Conservation (phyloP, 768 basidiomycete species). For the Leccinum uliginosum region DNA sequence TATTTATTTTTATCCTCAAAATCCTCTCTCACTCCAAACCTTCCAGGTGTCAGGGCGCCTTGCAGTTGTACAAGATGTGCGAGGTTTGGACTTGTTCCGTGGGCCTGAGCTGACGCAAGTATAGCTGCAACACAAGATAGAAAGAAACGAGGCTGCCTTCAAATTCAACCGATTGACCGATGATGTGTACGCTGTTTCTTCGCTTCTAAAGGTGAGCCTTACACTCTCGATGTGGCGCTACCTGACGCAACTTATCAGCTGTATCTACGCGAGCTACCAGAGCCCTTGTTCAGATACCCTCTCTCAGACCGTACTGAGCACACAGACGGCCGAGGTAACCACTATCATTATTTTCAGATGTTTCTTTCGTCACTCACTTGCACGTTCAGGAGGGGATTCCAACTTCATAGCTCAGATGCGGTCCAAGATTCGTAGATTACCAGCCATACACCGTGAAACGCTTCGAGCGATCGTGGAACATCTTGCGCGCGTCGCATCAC, state of each 20-base stretch:
- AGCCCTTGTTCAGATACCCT: conserved; percentile 81
- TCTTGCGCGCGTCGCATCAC: conserved; percentile 64
- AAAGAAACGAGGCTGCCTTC: conserved; percentile 75
- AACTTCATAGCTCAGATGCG: conserved; percentile 70
- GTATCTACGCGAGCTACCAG: conserved; percentile 83
- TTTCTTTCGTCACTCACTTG: background rate
- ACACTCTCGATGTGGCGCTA: background rate
- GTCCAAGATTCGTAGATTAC: conserved; percentile 82
- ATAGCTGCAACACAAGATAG: conserved; percentile 82
- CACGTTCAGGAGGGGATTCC: conserved; percentile 56
- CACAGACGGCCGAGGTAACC: conserved; percentile 67
- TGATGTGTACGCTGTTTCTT: conserved; percentile 80
- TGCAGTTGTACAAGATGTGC: conserved; percentile 76
- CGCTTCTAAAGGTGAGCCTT: conserved; percentile 68
- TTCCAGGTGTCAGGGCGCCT: conserved; percentile 77
- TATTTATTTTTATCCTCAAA: background rate
- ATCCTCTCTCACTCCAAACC: conserved; percentile 2
- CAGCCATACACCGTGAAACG: conserved; percentile 80
- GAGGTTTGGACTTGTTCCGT: conserved; percentile 12
- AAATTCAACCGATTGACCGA: conserved; percentile 65
- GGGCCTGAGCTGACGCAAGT: conserved; percentile 3
- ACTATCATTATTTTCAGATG: background rate
- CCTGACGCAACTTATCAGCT: conserved; percentile 37
- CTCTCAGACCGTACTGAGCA: conserved; percentile 79
- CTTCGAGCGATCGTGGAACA: conserved; percentile 81